A percentile compares a stretch with the other conserved stretches of the same genome.
Conservation (phyloP, 2,329 filamentous ascomycete genomes). For the Ascochyta lentis region DNA sequence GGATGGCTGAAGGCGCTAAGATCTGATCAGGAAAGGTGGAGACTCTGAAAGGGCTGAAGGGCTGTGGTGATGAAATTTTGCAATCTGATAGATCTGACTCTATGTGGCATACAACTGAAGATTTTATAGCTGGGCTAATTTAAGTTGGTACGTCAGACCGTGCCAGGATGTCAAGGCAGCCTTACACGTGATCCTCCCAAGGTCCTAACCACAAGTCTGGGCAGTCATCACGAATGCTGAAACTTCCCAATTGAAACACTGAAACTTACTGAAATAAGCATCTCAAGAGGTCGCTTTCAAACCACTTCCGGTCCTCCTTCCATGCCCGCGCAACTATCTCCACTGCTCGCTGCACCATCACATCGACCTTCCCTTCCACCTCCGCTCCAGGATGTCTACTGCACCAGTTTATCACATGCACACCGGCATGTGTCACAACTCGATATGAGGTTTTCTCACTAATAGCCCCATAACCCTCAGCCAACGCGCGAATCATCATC, state of each 20-base stretch:
- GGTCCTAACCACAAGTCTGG: background rate
- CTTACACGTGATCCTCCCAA: background rate
- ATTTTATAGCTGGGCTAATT: no score
- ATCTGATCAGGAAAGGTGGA: no score
- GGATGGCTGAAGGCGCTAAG: no score
- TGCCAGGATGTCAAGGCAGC: background rate
- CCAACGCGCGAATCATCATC: background rate
- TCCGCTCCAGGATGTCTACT: background rate
- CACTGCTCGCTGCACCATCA: background rate
- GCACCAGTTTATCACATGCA: conserved; percentile 3
- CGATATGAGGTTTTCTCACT: background rate
- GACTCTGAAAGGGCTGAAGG: no score
- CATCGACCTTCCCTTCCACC: background rate
- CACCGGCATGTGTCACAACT: background rate
- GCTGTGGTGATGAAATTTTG: no score
- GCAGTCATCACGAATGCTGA: no score
- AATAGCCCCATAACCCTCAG: background rate
- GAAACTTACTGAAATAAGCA: background rate
- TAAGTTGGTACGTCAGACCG: background rate
- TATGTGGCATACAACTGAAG: no score
- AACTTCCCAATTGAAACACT: no score
- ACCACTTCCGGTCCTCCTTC: background rate
- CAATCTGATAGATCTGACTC: no score
- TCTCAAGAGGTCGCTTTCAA: background rate
- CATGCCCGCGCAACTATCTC: background rate